Evolutionary conservation across 371 early-diverging fungal species (phyloP), one percentile per base, ranked within the genome.

Genomic region (Mortierella sp.): DNA sequence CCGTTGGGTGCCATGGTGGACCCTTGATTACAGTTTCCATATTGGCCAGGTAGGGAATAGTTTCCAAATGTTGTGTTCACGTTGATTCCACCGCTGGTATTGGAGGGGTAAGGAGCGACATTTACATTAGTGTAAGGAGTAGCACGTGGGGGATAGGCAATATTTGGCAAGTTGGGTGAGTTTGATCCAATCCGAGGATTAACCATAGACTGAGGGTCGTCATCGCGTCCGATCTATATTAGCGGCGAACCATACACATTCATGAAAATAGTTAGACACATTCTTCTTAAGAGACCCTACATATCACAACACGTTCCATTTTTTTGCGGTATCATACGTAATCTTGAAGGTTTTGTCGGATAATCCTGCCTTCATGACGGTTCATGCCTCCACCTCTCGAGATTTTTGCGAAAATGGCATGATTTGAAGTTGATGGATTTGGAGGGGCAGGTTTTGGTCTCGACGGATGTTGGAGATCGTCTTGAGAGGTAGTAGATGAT

Each of bases 201-300:
- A n/a, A 80, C 61, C 80, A 80, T 80, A 19, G 80, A 80, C 63
- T 80, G 70, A 10, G 80, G 80, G 22, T 52, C 62, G 22, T 80
- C 80, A 22, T 70, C 80, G 8, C 62, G 57, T 5, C 55, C 45
- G 21, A 79, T 61, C 80, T 79, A 61, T n/a, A 48, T 13, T 15
- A 43, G 43, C 43, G 15, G 15, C 15, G 43, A 43, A 10, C 43
- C 43, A 43, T 43, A 10, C 3, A 43, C 15, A 13, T 43, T 10
- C 36, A 36, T 5, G 43, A 43, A 43, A 43, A 43, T 15, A 15
- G 43, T 43, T 43, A 43, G 43, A 36, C 0, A 36, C 7, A 0
- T 36, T 3, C 36, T 36, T 3, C 7, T 36, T 36, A 36, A 6
- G 15, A 43, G 43, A 10, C 43, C 15, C 13, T 43, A 15, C 43